phyloP scores from a whole-genome alignment of 108 stramenopile genomes.

The Nitzschia sp. region DNA sequence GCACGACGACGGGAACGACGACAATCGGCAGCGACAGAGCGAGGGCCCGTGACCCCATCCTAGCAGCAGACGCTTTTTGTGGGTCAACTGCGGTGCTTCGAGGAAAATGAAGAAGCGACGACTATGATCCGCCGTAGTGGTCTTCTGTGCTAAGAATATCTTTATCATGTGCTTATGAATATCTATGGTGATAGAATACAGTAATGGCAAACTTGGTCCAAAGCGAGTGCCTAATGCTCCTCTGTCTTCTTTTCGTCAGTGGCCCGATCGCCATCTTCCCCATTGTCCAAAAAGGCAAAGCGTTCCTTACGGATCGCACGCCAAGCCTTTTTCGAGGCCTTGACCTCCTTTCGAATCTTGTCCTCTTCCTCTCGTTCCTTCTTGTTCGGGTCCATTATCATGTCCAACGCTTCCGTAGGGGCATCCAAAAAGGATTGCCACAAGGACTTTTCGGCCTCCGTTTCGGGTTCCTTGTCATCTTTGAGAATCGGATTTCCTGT shows the following conservation, averaged over 20 bases:
- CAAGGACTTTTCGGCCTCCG: constrained; percentile 64
- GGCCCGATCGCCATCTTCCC: neutral
- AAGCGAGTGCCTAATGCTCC: no score
- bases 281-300: constrained; percentile 80
- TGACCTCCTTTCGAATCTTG: constrained; percentile 75
- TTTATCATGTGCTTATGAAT: no score
- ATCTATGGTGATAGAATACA: no score
- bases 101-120: neutral
- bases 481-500: constrained; percentile 12
- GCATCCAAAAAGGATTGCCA: constrained; percentile 69
- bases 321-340: constrained; percentile 80
- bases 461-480: constrained; percentile 53
- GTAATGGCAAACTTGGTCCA: no score
- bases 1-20: constrained; percentile 28
- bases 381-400: constrained; percentile 85
- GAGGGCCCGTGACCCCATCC: constrained; percentile 7
- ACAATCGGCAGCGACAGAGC: constrained; percentile 22
- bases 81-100: no score
- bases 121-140: no score
- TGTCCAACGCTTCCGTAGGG: constrained; percentile 70
- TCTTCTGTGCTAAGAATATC: no score
- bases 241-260: constrained; percentile 35
- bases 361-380: constrained; percentile 87
- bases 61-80: no score
- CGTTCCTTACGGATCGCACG: constrained; percentile 79